Evolutionary conservation across 1,139 yeast genomes (phyloP).

Genomic region (Sugiyamaella grinbergsii): DNA sequence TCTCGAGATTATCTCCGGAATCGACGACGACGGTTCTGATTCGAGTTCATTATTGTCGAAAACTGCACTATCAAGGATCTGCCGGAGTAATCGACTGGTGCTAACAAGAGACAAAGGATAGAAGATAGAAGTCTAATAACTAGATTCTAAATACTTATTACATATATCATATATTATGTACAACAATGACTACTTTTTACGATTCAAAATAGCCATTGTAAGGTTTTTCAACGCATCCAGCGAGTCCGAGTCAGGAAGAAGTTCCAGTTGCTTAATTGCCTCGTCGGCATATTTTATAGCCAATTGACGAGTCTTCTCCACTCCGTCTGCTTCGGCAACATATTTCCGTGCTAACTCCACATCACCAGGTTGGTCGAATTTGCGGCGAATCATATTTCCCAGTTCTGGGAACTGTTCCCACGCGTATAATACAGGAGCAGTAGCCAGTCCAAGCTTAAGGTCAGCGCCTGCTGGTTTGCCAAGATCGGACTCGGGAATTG

Average conservation of each 20-base stretch:
- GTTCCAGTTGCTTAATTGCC: slow-evolving; percentile 67
- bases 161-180: background rate
- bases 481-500: slow-evolving; percentile 74
- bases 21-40: background rate
- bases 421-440: slow-evolving; percentile 94
- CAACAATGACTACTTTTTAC: slow-evolving; percentile 57
- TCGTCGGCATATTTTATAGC: slow-evolving; percentile 76
- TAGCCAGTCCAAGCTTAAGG: slow-evolving; percentile 87
- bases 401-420: slow-evolving; percentile 87
- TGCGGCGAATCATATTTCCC: slow-evolving; percentile 80
- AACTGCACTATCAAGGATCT: slow-evolving; percentile 2
- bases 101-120: no score
- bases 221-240: slow-evolving; percentile 83
- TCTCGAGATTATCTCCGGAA: slow-evolving; percentile 4
- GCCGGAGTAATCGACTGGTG: background rate
- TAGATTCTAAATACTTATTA: slow-evolving; percentile 5
- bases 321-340: slow-evolving; percentile 72
- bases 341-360: slow-evolving; percentile 75
- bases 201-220: slow-evolving; percentile 79
- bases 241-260: slow-evolving; percentile 84
- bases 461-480: slow-evolving; percentile 98
- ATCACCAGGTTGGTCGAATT: slow-evolving; percentile 80
- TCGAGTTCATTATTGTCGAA: background rate
- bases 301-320: slow-evolving; percentile 70
- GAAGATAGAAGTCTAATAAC: no score